phyloP scores from a whole-genome alignment of 2,329 filamentous ascomycete genomes.

The Neofusicoccum ribis region DNA sequence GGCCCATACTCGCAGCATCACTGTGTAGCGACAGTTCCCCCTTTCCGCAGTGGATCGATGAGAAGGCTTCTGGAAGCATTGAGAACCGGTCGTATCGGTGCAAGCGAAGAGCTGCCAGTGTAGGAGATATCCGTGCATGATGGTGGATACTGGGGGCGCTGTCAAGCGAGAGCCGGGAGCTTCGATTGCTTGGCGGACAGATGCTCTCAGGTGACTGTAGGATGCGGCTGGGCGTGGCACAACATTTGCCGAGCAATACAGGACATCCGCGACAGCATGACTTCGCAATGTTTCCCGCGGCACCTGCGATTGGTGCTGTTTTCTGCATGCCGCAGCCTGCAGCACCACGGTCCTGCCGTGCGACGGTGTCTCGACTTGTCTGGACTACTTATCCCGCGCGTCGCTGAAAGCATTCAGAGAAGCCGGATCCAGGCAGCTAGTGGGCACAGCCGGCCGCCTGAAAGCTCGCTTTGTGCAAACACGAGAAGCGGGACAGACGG shows the following conservation, averaged over 20 bases:
- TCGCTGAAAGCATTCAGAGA: no score
- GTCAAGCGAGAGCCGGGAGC: not conserved
- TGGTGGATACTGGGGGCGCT: not conserved
- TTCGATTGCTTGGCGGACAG: not conserved
- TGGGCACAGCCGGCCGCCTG: not conserved
- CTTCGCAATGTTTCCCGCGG: no score
- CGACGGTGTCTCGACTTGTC: no score
- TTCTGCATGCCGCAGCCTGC: no score
- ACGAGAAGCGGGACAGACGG: not conserved
- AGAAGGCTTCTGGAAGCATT: not conserved
- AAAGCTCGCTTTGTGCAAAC: not conserved
- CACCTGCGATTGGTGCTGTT: no score
- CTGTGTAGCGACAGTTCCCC: not conserved
- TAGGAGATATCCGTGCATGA: not conserved
- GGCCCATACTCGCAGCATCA: not conserved
- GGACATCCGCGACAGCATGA: no score
- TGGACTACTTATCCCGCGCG: no score
- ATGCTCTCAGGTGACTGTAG: not conserved
- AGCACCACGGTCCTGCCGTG: no score
- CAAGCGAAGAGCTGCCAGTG: not conserved
- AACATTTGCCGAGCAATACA: no score
- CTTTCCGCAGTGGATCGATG: not conserved
- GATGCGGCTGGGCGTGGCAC: no score
- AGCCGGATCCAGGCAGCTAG: not conserved
- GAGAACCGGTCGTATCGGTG: not conserved